Evolutionary conservation across 129 eudicot genomes (phyloP), one percentile per base, ranked within the genome.

Genomic region (Saposhnikovia divaricata): DNA sequence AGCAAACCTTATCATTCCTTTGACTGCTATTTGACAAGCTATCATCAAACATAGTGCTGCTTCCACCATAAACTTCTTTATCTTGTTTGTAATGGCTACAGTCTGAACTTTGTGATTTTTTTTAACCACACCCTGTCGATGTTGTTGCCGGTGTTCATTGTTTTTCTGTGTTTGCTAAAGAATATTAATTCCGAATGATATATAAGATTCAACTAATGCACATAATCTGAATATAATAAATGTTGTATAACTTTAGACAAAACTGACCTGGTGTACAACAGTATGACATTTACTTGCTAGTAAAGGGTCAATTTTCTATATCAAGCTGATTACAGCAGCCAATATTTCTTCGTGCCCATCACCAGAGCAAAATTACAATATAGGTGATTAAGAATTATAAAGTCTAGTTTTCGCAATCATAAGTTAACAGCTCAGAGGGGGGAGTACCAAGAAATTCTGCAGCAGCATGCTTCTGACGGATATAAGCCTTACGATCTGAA

Each of bases 1-100:
- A 40, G 53, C 59, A 42, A 72, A 83, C 86, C 86, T 83, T 80
- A 72, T 83, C 77, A 57, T 53, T 79, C 75, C 81, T 80, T 37
- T 73, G 80, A 65, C 45, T 79, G 63, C 77, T 55, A 77, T 75
- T 79, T 61, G 86, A 75, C 55, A 79, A 31, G 83, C 83, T 79
- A 59, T 73, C 83, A 23, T 79, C 86, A 66, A 57, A n/a, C 4
- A 75, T 25, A 13, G 68, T 27, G 61, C 76, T 68, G 73, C 73
- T 31, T 8, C 73, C 73, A 68, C 70, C 79, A 72, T 43, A 27
- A 27, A 44, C 82, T 43, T 71, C 47, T 16, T 83, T 83, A 47
- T 83, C 85, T 18, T 76, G 82, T 72, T 68, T 44, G 34, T 46
- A 73, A 57, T 70, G 78, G 42, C 21, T 71, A 48, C 55, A 76